Percentiles rank a stretch among this genome's conserved stretches.
Conservation (phyloP, 2,329 filamentous ascomycete species). For the Pyrenochaeta sp. region DNA sequence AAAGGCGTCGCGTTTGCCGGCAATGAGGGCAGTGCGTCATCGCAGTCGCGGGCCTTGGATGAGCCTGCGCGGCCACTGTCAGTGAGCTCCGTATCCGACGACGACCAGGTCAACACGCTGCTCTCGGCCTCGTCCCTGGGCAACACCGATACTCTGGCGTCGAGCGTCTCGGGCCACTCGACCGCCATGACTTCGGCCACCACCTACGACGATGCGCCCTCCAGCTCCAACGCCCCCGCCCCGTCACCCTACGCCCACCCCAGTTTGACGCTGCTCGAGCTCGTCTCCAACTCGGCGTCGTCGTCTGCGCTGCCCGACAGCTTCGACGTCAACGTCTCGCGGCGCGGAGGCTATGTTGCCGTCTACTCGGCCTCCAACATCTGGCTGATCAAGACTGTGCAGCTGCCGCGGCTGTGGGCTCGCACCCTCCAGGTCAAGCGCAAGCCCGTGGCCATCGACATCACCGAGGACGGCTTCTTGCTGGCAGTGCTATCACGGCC, state of each 20-base stretch:
- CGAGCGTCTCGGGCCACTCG: constrained; percentile 36
- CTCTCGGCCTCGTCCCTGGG: constrained; percentile 42
- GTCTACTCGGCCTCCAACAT: constrained; percentile 48
- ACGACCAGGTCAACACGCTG: constrained; percentile 33
- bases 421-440: constrained; percentile 47
- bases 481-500: constrained; percentile 82
- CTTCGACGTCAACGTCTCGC: constrained; percentile 48
- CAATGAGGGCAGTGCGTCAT: constrained; percentile 19
- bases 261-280: constrained; percentile 44
- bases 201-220: constrained; percentile 34
- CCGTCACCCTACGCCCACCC: constrained; percentile 39
- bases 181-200: constrained; percentile 46
- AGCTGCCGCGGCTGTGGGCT: constrained; percentile 46
- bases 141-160: constrained; percentile 37
- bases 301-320: constrained; percentile 48
- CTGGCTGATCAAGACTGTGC: constrained; percentile 47
- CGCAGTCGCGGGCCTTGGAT: constrained; percentile 2
- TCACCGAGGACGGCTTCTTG: constrained; percentile 77
- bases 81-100: constrained; percentile 28
- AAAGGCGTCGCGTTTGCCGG: constrained; percentile 33
- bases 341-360: constrained; percentile 46
- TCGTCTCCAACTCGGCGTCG: constrained; percentile 48
- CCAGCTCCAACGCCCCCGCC: constrained; percentile 21
- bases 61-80: constrained; percentile 24
- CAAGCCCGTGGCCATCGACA: constrained; percentile 67